Base-by-base conservation (phyloP, 1,284 basidiomycete genomes). In the Neonothopanus nambi region DNA sequence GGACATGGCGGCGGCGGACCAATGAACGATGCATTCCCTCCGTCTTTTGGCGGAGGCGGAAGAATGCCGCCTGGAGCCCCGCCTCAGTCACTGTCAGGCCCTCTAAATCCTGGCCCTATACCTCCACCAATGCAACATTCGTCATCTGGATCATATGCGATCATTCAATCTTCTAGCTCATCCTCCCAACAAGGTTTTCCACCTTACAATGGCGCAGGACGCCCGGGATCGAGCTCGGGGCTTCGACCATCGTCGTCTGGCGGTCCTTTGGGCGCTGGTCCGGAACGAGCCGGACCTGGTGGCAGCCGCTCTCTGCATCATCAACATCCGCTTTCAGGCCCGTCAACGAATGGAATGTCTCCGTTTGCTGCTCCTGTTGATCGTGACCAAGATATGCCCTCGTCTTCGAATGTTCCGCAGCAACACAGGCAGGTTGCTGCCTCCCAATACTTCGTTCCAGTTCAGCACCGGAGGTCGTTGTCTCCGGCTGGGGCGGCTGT, bases 401-500 rank as follows among this genome's bases (percentile, higher is more conserved):
- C 21, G 26, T 11, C 18, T 20, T 35, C 33, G 12, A 23, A 18
- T 21, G 18, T 5, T 42, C 26, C n/a, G 47, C 41, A 55, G 20
- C 48, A 44, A 28, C 48, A 37, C 11, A 51, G 51, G 26, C 55
- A 49, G 24, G 41, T 51, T 37, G 36, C 49, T 18, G 24, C 49
- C 7, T 51, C 49, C 2, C 11, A 40, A 4, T 43, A 51, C 37
- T 51, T 51, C 23, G 33, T 30, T 5, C 39, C 39, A 18, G 13
- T 17, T 26, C 38, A 52, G 21, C 30, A 33, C 13, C 30, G 48
- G 6, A 39, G 55, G 39, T 57, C 55, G 18, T 12, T 46, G 17
- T 57, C 55, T 2, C 55, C 54, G 33, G 30, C 28, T 17, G 40
- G 44, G 2, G 33, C 60, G 24, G 33, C 63, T 21, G 51, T 55